Base-by-base conservation (phyloP, 129 eudicot species). In the Arctium lappa region DNA sequence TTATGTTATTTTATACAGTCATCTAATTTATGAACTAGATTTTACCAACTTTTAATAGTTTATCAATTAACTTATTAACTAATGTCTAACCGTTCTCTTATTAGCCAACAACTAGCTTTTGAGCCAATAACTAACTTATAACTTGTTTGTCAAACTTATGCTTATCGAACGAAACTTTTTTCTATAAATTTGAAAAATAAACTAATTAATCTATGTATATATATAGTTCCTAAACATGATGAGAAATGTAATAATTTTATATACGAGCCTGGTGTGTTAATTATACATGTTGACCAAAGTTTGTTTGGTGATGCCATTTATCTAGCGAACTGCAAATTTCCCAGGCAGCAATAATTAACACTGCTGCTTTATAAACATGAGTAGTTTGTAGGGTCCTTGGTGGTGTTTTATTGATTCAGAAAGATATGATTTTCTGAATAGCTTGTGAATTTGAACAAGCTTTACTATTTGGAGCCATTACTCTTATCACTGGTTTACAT, bases 371-470 rank as follows among this genome's bases (percentile, higher is more conserved):
- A 60, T 16, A n/a, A 60, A n/a, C n/a, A 60, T 60, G 68, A n/a
- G 68, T 27, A 16, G 42, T 38, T 72, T 53, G 86, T 83, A 66
- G 79, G 82, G 44, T 39, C 38, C 56, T 33, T 56, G 39, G 44
- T 22, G 36, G 15, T 36, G 27, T 56, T 69, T 29, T 27, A 66
- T 69, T 74, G 85, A 56, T 60, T 37, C 38, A 38, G 48, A 31
- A 22, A 75, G 69, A 82, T 73, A 68, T 34, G 80, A 44, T 50
- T 42, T 33, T 75, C 66, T 76, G 72, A 82, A 76, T 39, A 62
- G 16, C 70, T 79, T 62, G 72, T 81, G 80, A 33, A 40, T 42
- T 18, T 44, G 48, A 63, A 50, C 60, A 68, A 72, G 53, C 69
- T 39, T 60, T 60, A 72, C 34, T 56, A 79, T 82, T 68, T 69